These are phyloP conservation scores for Amaranthus hypochondriacus DNA, from an alignment of 148 eudicot species.

Conservation along the genomic window DNA sequence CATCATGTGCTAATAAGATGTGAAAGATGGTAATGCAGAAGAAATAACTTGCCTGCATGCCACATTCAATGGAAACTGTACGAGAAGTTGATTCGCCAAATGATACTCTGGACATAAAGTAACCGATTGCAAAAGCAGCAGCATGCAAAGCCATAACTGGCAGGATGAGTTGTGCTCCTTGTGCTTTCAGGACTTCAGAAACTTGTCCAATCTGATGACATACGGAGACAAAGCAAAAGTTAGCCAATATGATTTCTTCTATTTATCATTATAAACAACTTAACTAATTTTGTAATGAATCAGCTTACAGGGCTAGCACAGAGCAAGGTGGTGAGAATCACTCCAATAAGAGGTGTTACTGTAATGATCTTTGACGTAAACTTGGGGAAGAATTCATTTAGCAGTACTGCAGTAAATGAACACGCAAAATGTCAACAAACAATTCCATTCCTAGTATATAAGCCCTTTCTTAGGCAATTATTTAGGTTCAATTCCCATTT, in stretches of 20 bases:
- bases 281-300: neutral
- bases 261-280: neutral
- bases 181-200: constrained; percentile 89
- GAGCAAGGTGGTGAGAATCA: constrained; percentile 88
- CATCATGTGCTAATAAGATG: neutral
- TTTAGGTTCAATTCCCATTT: too few species aligned
- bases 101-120: constrained; percentile 68
- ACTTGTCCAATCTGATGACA: constrained; percentile 85
- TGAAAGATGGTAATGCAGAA: neutral
- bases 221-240: constrained; percentile 1
- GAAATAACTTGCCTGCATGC: constrained; percentile 76
- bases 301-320: constrained; percentile 97
- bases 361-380: constrained; percentile 91
- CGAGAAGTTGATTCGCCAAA: constrained; percentile 99
- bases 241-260: neutral
- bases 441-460: too few species aligned
- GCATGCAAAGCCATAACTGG: constrained; percentile 86
- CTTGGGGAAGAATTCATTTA: constrained; percentile 89
- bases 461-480: too few species aligned
- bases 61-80: constrained; percentile 98
- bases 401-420: constrained; percentile 48
- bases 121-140: constrained; percentile 88
- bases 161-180: constrained; percentile 74
- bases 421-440: too few species aligned
- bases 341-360: constrained; percentile 88